These are phyloP conservation scores for Melanogaster broomeanus DNA, from an alignment of 768 basidiomycete genomes.

Conservation along the genomic window DNA sequence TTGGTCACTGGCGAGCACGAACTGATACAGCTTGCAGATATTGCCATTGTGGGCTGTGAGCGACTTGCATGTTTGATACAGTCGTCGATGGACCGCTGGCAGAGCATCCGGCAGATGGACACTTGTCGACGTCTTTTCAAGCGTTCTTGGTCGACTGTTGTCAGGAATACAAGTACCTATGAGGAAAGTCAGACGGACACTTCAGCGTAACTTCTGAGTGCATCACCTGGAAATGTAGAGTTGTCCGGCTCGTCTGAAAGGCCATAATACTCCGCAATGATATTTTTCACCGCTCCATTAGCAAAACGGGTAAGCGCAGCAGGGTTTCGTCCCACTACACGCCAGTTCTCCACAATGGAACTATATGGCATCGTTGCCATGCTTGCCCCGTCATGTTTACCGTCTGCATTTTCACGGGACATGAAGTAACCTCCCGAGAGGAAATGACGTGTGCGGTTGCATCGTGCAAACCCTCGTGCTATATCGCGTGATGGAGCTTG, in stretches of 20 bases:
- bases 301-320: background rate
- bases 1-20: background rate
- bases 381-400: background rate
- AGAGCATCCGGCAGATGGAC: background rate
- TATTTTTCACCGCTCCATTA: background rate
- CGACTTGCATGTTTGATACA: slow-evolving; percentile 1
- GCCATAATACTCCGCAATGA: background rate
- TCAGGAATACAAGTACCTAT: background rate
- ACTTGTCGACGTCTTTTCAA: background rate
- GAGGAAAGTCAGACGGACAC: background rate
- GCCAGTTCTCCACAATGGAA: background rate
- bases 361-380: background rate
- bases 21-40: background rate
- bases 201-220: background rate
- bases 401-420: background rate
- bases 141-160: background rate
- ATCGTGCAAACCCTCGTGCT: slow-evolving; percentile 24
- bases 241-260: background rate
- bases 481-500: slow-evolving; percentile 37
- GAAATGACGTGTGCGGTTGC: slow-evolving; percentile 27
- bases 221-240: background rate
- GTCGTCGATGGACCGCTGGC: background rate
- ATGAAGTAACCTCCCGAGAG: slow-evolving; percentile 17
- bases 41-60: background rate
- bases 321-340: background rate